These are phyloP conservation scores for Cercospora citrullina DNA, from an alignment of 2,329 filamentous ascomycete species.

Conservation along the genomic window DNA sequence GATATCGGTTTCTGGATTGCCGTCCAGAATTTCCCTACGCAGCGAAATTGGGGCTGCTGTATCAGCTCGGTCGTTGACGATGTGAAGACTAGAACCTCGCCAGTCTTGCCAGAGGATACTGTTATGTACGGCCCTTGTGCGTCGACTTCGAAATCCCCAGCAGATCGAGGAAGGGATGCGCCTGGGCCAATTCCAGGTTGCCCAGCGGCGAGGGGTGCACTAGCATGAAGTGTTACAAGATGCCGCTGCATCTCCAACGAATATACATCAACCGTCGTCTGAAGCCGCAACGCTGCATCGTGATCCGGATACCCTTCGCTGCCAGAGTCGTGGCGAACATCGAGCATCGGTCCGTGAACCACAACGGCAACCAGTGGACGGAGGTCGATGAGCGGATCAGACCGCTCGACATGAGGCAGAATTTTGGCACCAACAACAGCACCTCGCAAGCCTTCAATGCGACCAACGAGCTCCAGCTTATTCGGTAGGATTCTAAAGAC, in stretches of 20 bases:
- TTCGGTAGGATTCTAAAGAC: slow-evolving; percentile 72
- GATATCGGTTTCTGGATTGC: slow-evolving; percentile 53
- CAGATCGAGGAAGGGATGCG: slow-evolving; percentile 57
- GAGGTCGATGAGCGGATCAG: slow-evolving; percentile 53
- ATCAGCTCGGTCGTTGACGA: slow-evolving; percentile 33
- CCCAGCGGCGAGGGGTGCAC: slow-evolving; percentile 57
- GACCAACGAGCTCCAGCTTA: slow-evolving; percentile 67
- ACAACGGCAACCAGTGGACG: slow-evolving; percentile 78
- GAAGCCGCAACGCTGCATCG: slow-evolving; percentile 60
- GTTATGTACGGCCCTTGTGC: slow-evolving; percentile 71
- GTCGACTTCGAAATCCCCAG: slow-evolving; percentile 71
- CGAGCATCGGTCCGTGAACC: slow-evolving; percentile 72
- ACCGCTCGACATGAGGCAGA: slow-evolving; percentile 63
- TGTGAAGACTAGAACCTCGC: slow-evolving; percentile 77
- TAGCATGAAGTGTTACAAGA: slow-evolving; percentile 71
- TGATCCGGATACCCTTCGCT: slow-evolving; percentile 41
- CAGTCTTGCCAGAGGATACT: slow-evolving; percentile 77
- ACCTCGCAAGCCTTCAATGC: slow-evolving; percentile 74
- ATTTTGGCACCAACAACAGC: slow-evolving; percentile 81
- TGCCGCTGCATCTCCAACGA: slow-evolving; percentile 74
- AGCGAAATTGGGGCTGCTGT: slow-evolving; percentile 53
- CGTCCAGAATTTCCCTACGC: slow-evolving; percentile 91
- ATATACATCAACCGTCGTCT: slow-evolving; percentile 86
- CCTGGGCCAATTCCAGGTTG: slow-evolving; percentile 30
- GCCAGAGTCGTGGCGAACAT: slow-evolving; percentile 40